Evolutionary conservation across 495 filamentous ascomycete genomes (phyloP), one percentile per base, ranked within the genome.

Genomic region (Penicillium tannophilum): DNA sequence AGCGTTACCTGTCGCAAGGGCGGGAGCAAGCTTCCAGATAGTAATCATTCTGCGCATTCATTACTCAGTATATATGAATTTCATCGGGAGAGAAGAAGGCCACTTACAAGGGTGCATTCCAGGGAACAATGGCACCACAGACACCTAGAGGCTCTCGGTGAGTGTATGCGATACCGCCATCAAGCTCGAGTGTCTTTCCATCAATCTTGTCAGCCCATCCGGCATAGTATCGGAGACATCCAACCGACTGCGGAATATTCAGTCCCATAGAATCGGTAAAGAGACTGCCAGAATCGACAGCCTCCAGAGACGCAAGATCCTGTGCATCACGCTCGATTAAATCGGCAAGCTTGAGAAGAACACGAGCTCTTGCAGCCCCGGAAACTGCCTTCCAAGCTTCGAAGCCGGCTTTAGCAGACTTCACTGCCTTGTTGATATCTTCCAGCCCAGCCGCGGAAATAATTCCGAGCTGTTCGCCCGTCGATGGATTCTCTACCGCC

Each of bases 11-110:
- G 80, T 76, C 0, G 79, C 80, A 1, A 88, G 63, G 0, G 84
- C 82, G 0, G 84, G 81, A 5, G 79, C 84, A 6, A 85, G 60
- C 59, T 86, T 87, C 73, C 73, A 76, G 24, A 70, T 68, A 0
- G 90, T 88, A 6, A 91, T 90, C 90, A 95, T 95, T 74, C 81
- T 52, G 9, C 39, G 16, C 4, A 41, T n/a, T 30, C 8, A 5
- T n/a, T 23, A 11, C 23, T 45, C 8, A 46, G 24, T 8, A 26
- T n/a, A 3, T 31, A 10, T 17, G 30, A 16, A 30, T 8, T 7
- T n/a, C 24, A 28, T 3, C 10, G 24, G 24, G 24, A 7, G 9
- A n/a, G 14, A 10, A 42, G 87, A 85, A 60, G 1, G 44, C 14
- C 24, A 42, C 61, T 50, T 66, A 69, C 64, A 75, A 54, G 2